These are phyloP conservation scores for Colletotrichum godetiae DNA, from an alignment of 2,329 filamentous ascomycete genomes.

Conservation along the genomic window DNA sequence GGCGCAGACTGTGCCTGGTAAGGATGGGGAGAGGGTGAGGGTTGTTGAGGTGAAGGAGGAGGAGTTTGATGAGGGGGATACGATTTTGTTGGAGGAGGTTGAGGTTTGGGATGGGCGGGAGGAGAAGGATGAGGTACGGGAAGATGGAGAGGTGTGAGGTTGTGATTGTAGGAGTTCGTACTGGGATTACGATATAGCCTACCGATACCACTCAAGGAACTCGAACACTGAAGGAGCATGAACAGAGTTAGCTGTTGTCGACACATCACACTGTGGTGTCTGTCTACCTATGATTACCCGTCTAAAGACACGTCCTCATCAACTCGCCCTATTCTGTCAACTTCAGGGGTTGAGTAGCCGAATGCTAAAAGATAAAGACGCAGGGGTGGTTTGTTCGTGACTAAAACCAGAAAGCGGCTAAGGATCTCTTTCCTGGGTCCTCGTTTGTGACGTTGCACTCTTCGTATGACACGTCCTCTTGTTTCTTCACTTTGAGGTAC, in stretches of 20 bases:
- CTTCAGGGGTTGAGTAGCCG: neutral
- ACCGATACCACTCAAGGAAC: too few species aligned
- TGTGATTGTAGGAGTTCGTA: too few species aligned
- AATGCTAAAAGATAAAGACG: neutral
- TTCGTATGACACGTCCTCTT: too few species aligned
- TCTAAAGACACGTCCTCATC: neutral
- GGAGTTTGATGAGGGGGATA: slow-evolving; percentile 29
- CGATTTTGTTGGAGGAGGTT: slow-evolving; percentile 8
- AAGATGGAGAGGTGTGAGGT: neutral
- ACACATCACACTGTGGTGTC: neutral
- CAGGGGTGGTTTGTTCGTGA: neutral
- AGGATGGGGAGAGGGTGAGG: slow-evolving; percentile 36
- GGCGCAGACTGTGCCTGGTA: slow-evolving; percentile 72
- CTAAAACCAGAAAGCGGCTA: too few species aligned
- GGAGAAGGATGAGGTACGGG: neutral
- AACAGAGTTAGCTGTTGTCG: neutral
- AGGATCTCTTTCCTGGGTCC: too few species aligned
- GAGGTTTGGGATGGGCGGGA: slow-evolving; percentile 1
- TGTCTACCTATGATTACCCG: neutral
- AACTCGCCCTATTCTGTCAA: too few species aligned
- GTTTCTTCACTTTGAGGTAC: too few species aligned
- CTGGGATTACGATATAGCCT: too few species aligned
- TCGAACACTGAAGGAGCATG: too few species aligned
- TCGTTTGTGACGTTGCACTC: too few species aligned
- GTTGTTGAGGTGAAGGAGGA: slow-evolving; percentile 33